These are phyloP conservation scores for Spizellomyces sp. DNA, from an alignment of 192 early-diverging fungal genomes.

Conservation along the genomic window DNA sequence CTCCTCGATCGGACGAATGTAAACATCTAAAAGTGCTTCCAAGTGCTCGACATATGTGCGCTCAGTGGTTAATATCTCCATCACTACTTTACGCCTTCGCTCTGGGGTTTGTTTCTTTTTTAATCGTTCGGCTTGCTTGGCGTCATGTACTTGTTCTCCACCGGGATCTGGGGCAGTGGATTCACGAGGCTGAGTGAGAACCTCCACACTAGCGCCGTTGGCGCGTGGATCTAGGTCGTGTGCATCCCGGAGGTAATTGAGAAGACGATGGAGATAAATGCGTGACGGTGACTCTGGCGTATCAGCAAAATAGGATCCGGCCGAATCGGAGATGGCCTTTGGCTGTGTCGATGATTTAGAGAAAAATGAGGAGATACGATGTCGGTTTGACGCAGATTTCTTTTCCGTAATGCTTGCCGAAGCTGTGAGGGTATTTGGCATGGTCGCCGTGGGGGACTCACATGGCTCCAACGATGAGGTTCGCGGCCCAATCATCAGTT, in stretches of 20 bases:
- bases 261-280: slow-evolving; percentile 9
- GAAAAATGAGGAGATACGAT: no score
- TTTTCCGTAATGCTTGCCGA: no score
- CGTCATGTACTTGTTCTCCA: slow-evolving; percentile 1
- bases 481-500: no score
- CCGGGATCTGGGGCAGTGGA: not conserved
- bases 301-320: no score
- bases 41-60: slow-evolving; percentile 84
- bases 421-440: no score
- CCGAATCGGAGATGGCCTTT: no score
- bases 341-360: no score
- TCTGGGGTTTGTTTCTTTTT: slow-evolving; percentile 42
- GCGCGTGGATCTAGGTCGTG: slow-evolving; percentile 28
- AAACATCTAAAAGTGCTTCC: slow-evolving; percentile 70
- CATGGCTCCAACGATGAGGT: no score
- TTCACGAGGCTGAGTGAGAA: not conserved
- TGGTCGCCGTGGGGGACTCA: no score
- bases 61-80: slow-evolving; percentile 85
- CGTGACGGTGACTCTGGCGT: not conserved
- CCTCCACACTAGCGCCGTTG: slow-evolving; percentile 20
- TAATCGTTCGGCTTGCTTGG: slow-evolving; percentile 5
- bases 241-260: slow-evolving; percentile 22
- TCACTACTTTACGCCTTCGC: slow-evolving; percentile 68
- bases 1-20: slow-evolving; percentile 39
- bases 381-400: no score